A percentile compares a stretch with the other conserved stretches of the same genome.
These are phyloP conservation scores for Plantago elongata DNA, from an alignment of 257 asterid genomes.

Conservation along the genomic window DNA sequence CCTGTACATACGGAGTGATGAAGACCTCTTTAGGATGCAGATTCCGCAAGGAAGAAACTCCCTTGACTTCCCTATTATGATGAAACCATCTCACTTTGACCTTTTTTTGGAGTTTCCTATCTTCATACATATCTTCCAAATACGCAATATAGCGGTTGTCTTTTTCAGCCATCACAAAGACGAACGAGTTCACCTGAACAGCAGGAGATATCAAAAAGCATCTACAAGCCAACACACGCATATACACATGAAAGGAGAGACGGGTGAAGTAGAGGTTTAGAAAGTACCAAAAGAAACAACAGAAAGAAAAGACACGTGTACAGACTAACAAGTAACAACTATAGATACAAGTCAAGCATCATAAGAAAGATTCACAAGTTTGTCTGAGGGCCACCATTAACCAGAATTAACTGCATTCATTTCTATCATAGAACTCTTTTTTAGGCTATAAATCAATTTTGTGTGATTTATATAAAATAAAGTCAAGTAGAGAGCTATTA, in stretches of 20 bases:
- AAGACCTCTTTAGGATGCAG: constrained; percentile 91
- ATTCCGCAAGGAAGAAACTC: constrained; percentile 50
- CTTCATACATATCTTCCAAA: constrained; percentile 98
- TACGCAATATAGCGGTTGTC: constrained; percentile 83
- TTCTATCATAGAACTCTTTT: not conserved
- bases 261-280: too few species aligned
- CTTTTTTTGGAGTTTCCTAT: constrained; percentile 81
- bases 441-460: not conserved
- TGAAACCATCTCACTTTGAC: constrained; percentile 99
- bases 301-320: not conserved
- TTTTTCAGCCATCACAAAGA: constrained; percentile 94
- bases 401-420: not conserved
- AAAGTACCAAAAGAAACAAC: not conserved
- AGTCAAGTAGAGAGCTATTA: not conserved
- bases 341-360: not conserved
- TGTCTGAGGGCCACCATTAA: not conserved
- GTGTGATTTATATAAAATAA: not conserved
- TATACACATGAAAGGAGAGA: too few species aligned
- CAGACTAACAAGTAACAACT: constrained; percentile 2
- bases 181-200: constrained; percentile 73
- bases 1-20: constrained; percentile 81
- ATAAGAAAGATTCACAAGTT: not conserved
- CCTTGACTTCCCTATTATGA: constrained; percentile 76
- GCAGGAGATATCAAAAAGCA: not conserved
- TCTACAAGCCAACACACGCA: not conserved